Evolutionary conservation across 2,329 filamentous ascomycete genomes (phyloP).

Genomic region (Ceratocystis destructans): DNA sequence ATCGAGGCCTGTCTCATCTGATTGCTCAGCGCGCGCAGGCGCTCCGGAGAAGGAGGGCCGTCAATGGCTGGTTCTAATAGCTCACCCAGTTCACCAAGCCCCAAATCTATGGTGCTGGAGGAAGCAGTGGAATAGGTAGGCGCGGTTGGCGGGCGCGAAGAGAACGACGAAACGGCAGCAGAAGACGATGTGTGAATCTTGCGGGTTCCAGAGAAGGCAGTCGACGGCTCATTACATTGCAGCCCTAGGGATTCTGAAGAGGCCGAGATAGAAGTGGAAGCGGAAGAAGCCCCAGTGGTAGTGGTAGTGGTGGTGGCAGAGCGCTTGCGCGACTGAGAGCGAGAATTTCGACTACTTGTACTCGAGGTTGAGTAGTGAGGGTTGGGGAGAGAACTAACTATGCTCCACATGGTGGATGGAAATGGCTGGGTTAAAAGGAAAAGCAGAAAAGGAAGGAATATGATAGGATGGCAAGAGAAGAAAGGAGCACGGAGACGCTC

Average conservation of each 20-base stretch:
- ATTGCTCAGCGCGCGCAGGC: constrained; percentile 43
- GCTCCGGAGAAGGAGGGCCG: constrained; percentile 46
- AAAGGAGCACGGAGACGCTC: constrained; percentile 6
- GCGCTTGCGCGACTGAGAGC: constrained; percentile 15
- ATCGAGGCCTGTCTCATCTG: constrained; percentile 44
- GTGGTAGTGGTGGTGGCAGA: constrained; percentile 11
- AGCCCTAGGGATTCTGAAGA: constrained; percentile 14
- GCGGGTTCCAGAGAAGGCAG: background rate
- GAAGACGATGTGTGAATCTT: constrained; percentile 4
- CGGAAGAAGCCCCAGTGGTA: background rate
- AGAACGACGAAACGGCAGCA: background rate
- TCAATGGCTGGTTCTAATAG: constrained; percentile 46
- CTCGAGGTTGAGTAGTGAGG: constrained; percentile 13
- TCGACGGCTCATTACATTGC: constrained; percentile 12
- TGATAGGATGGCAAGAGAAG: background rate
- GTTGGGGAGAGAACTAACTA: constrained; percentile 16
- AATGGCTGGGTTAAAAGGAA: constrained; percentile 6
- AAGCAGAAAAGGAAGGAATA: background rate
- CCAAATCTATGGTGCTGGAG: background rate
- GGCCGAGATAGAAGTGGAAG: background rate
- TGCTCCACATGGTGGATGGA: constrained; percentile 18
- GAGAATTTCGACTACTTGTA: constrained; percentile 15
- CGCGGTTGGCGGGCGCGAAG: constrained; percentile 14
- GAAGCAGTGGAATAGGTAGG: constrained; percentile 10
- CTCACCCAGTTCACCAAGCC: constrained; percentile 26